Base-by-base conservation (phyloP, 2,329 filamentous ascomycete genomes). In the Diaporthe ilicicola region DNA sequence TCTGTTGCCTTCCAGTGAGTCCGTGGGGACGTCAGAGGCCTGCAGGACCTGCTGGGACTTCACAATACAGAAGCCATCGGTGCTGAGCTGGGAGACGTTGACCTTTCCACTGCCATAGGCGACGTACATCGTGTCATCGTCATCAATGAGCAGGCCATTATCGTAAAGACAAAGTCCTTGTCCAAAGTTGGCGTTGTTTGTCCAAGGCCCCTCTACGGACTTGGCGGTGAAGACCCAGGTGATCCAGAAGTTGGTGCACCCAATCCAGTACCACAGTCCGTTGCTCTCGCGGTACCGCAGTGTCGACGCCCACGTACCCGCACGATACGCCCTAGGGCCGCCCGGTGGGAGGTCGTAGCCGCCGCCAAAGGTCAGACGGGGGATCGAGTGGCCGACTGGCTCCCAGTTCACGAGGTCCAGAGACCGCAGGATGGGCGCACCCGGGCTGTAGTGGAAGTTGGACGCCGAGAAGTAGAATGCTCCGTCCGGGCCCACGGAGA, bases 91-190 rank as follows among this genome's bases (percentile, higher is more conserved):
- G 1, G 88, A 85, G 1, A 90, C 83, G 10, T 73, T 79, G 65
- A 90, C 83, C 2, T 84, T 80, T 0, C 78, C 83, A 56, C 81
- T 84, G 5, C 87, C 88, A 74, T 88, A 89, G 0, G 83, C 86
- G 0, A 90, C 84, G 65, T 90, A 90, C 82, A 90, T 87, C 0
- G 83, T 86, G 70, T 89, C 88, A 39, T 90, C 83, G 29, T 88
- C 86, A 62, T 90, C 88, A 42, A 90, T 83, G n/a, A 90, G 76
- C 0, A 90, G 77, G 0, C 89, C 87, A 22, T 81, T 83, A 76
- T 90, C 88, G 74, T 90, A 90, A 74, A 87, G 89, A 77, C 88
- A 90, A 1, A 76, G 81, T 0, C 78, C 79, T 67, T 27, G 71
- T 7, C 78, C 77, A 19, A 83, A 77, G 10, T 76, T 81, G 1